phyloP scores from a whole-genome alignment of 2,329 filamentous ascomycete genomes.

The Diplodia corticola region DNA sequence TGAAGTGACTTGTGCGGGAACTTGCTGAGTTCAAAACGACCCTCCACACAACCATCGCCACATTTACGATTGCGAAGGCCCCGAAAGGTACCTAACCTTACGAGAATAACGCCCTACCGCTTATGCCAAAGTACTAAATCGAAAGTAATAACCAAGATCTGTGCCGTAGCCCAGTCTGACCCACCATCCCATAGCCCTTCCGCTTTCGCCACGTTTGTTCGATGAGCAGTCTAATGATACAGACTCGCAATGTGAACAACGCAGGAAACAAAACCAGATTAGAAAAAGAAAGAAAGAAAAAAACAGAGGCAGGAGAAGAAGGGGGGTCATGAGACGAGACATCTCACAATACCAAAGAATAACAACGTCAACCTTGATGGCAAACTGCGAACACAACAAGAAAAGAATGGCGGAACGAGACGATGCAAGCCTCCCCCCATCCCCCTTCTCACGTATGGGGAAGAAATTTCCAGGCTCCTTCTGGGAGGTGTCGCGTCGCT shows the following conservation, averaged over 20 bases:
- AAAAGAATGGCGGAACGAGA: neutral
- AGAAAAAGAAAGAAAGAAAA: neutral
- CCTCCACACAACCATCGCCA: neutral
- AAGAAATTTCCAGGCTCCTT: neutral
- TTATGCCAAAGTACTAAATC: slow-evolving; percentile 1
- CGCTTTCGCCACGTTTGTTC: neutral
- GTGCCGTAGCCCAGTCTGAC: neutral
- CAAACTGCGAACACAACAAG: neutral
- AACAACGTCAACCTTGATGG: neutral
- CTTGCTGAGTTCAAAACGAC: neutral
- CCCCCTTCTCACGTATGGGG: neutral
- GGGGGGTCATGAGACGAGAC: neutral
- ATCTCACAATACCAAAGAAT: neutral
- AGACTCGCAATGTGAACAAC: neutral
- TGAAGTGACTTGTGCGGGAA: neutral
- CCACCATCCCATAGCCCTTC: neutral
- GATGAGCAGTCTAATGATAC: neutral
- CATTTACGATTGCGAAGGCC: neutral
- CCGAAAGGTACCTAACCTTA: neutral
- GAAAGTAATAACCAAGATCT: neutral
- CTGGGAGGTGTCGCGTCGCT: neutral
- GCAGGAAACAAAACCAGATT: neutral
- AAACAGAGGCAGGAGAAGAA: no score
- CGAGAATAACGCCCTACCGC: neutral
- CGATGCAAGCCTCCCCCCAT: neutral